These are phyloP conservation scores for Collybiopsis confluens DNA, from an alignment of 768 basidiomycete species.

Conservation along the genomic window DNA sequence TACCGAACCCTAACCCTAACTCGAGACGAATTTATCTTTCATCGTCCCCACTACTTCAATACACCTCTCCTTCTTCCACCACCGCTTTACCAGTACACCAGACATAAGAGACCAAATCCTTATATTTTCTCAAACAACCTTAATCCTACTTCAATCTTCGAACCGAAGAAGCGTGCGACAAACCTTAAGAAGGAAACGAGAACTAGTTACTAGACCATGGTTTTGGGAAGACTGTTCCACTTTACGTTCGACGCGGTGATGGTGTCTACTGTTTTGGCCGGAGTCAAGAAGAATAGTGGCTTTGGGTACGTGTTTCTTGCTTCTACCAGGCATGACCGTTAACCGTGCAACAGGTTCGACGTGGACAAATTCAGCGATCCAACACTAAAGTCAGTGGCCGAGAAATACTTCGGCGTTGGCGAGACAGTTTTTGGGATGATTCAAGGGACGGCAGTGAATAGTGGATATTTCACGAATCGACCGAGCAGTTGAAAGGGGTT, in stretches of 20 bases:
- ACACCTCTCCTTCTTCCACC: neutral
- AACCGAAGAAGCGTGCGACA: too few relatives aligned
- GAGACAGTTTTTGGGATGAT: constrained; percentile 87
- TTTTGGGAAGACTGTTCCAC: constrained; percentile 72
- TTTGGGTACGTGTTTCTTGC: constrained; percentile 65
- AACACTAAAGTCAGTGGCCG: constrained; percentile 69
- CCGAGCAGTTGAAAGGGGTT: neutral
- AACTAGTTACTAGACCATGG: too few relatives aligned
- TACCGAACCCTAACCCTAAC: too few relatives aligned
- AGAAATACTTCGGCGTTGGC: constrained; percentile 81
- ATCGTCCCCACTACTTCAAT: neutral
- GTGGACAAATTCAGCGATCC: constrained; percentile 70
- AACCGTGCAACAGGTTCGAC: too few relatives aligned
- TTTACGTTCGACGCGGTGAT: constrained; percentile 82
- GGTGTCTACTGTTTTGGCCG: constrained; percentile 85
- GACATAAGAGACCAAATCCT: neutral
- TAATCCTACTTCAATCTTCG: too few relatives aligned
- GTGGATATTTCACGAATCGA: constrained; percentile 66
- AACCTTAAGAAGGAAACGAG: too few relatives aligned
- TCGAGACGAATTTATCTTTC: too few relatives aligned
- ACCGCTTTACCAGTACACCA: neutral
- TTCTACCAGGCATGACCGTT: too few relatives aligned
- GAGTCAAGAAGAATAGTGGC: constrained; percentile 86
- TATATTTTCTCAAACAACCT: too few relatives aligned
- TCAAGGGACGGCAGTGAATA: constrained; percentile 83